Evolutionary conservation across 1,284 basidiomycete genomes (phyloP), one percentile per base, ranked within the genome.

Genomic region (Ustilago esculenta): DNA sequence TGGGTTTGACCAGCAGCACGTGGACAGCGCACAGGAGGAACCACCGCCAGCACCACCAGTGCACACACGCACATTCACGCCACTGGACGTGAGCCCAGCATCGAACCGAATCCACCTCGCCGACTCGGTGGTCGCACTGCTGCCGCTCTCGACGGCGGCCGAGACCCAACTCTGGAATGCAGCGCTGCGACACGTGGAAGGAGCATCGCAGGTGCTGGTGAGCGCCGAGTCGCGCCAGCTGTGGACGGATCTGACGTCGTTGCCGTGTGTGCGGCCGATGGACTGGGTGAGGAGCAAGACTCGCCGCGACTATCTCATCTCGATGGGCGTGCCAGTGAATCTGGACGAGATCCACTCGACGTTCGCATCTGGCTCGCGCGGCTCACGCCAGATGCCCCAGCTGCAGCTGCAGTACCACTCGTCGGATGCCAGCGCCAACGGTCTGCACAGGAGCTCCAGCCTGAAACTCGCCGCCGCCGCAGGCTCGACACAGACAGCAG

Each of bases 251-350:
- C 47, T 64, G 3, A 57, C 56, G 0, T 45, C 53, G 4, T 44
- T 70, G 15, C 74, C 76, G 1, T 47, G 66, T 1, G 57, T 72
- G 25, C 45, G 47, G 37, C 77, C 79, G 5, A 63, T 80, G 17
- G 70, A 78, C 39, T 81, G 77, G 77, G 72, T 69, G 43, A 66
- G 77, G 1, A 78, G 76, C 41, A 57, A 50, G 9, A 80, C 77
- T 11, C 63, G 79, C 11, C 70, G 79, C 5, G 70, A 74, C 32
- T 70, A 72, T 18, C 72, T 80, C 44, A 81, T 81, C 11, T 65
- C 77, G 24, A 69, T 81, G 49, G 79, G 79, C 17, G 70, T 81
- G 14, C 79, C 79, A 0, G 73, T 81, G 47, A 80, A 81, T 40
- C 61, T 81, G 10, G 79, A 81, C 44, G 78, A 80, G 53, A 65